A percentile compares a stretch with the other conserved stretches of the same genome.
Evolutionary conservation across 1,284 basidiomycete genomes (phyloP).

Genomic region (Trametes sp.): DNA sequence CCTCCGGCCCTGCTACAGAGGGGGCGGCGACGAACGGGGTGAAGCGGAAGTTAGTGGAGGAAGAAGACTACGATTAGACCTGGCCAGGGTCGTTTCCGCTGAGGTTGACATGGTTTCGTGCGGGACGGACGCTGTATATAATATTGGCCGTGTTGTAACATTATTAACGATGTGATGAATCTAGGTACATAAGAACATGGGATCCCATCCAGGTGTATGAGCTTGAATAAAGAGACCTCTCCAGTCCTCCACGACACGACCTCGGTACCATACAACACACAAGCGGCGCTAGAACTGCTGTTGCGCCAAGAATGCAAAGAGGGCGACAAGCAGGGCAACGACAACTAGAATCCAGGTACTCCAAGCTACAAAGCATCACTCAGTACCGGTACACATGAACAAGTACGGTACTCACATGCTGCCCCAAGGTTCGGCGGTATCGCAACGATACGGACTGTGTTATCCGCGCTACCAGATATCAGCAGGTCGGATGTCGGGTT

Average conservation of each 20-base stretch:
- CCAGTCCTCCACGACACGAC: background rate
- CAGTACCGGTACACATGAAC: slow-evolving; percentile 1
- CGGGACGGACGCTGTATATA: slow-evolving; percentile 8
- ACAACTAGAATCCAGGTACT: slow-evolving; percentile 43
- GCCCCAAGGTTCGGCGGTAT: slow-evolving; percentile 67
- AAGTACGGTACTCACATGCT: slow-evolving; percentile 54
- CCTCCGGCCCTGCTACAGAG: slow-evolving; percentile 47
- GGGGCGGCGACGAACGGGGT: slow-evolving; percentile 58
- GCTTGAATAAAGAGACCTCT: slow-evolving; percentile 10
- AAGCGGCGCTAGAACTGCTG: slow-evolving; percentile 29
- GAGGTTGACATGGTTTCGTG: background rate
- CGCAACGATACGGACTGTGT: slow-evolving; percentile 82
- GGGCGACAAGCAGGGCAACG: slow-evolving; percentile 45
- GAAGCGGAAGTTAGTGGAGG: slow-evolving; percentile 82
- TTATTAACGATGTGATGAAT: slow-evolving; percentile 18
- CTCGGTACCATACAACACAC: background rate
- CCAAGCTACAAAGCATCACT: slow-evolving; percentile 39
- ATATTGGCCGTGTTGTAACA: slow-evolving; percentile 21
- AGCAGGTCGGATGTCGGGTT: slow-evolving; percentile 85
- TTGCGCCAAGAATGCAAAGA: slow-evolving; percentile 45
- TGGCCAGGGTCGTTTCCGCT: background rate
- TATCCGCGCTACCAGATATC: slow-evolving; percentile 94
- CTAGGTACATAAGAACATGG: slow-evolving; percentile 23
- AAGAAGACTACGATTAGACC: slow-evolving; percentile 80
- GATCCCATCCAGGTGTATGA: slow-evolving; percentile 25